phyloP scores from a whole-genome alignment of 768 basidiomycete species.

The Xerocomus brunneocitrinus region DNA sequence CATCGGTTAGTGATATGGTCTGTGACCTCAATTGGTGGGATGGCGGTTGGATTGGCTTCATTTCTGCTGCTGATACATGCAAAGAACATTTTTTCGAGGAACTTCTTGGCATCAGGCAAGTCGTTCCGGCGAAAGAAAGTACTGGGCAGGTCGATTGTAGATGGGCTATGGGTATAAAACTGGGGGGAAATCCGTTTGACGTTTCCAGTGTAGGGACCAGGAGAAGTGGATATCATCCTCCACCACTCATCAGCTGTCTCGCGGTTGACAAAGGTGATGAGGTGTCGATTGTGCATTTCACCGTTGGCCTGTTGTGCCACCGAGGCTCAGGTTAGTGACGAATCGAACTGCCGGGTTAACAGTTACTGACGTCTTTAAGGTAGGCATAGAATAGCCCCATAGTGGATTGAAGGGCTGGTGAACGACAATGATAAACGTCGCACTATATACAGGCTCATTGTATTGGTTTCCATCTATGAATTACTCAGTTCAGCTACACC shows the following conservation, averaged over 20 bases:
- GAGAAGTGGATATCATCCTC: constrained; percentile 16
- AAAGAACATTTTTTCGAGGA: neutral
- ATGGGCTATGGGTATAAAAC: neutral
- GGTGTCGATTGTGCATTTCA: neutral
- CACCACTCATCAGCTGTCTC: constrained; percentile 29
- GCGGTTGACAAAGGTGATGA: constrained; percentile 20
- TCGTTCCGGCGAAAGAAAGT: neutral
- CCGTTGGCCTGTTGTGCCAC: neutral
- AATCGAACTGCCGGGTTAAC: neutral
- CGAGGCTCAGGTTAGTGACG: neutral
- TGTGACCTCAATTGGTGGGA: neutral
- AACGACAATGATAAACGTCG: neutral
- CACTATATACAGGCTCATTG: neutral
- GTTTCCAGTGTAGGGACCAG: neutral
- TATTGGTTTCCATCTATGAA: neutral
- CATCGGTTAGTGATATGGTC: constrained; percentile 5
- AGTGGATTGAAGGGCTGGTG: neutral
- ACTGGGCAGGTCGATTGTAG: no score
- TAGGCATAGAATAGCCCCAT: neutral
- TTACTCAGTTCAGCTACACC: neutral
- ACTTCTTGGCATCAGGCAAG: neutral
- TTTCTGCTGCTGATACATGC: neutral
- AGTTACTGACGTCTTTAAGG: neutral
- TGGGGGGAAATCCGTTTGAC: constrained; percentile 1
- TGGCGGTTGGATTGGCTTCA: neutral